A percentile compares a stretch with the other conserved stretches of the same genome.
Evolutionary conservation across 2,329 filamentous ascomycete genomes (phyloP).

Genomic region (Ophiobolus disseminans): DNA sequence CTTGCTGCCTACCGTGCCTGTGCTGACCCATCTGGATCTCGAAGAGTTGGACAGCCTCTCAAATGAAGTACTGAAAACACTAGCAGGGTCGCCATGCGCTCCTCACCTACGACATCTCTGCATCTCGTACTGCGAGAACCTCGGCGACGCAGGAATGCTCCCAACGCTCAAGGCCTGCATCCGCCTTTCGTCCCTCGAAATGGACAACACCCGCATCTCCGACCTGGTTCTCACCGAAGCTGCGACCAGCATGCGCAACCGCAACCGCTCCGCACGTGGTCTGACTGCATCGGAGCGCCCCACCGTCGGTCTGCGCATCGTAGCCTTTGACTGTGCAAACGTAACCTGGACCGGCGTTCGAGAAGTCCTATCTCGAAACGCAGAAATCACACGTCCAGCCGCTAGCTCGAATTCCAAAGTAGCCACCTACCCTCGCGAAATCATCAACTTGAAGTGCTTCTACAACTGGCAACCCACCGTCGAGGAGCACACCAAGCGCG

Average conservation of each 20-base stretch:
- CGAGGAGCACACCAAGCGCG: slow-evolving; percentile 88
- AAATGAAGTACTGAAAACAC: slow-evolving; percentile 74
- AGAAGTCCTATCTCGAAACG: slow-evolving; percentile 85
- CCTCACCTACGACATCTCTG: slow-evolving; percentile 77
- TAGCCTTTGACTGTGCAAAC: slow-evolving; percentile 89
- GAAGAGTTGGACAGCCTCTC: slow-evolving; percentile 83
- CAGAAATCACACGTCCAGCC: slow-evolving; percentile 67
- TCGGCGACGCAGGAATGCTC: slow-evolving; percentile 84
- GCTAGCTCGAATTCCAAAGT: slow-evolving; percentile 35
- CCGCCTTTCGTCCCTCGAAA: slow-evolving; percentile 73
- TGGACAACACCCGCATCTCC: slow-evolving; percentile 93
- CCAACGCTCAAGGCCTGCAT: slow-evolving; percentile 79
- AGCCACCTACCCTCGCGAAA: slow-evolving; percentile 73
- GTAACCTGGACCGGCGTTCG: slow-evolving; percentile 92
- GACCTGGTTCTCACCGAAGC: slow-evolving; percentile 87
- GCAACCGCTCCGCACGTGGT: slow-evolving; percentile 58
- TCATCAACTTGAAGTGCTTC: slow-evolving; percentile 90
- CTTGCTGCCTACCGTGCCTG: slow-evolving; percentile 76
- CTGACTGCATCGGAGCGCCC: slow-evolving; percentile 40
- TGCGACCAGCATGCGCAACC: slow-evolving; percentile 75
- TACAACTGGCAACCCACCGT: slow-evolving; percentile 96
- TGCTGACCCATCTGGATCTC: slow-evolving; percentile 84
- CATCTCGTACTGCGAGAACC: slow-evolving; percentile 85
- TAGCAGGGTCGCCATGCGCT: slow-evolving; percentile 80
- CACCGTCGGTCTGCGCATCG: slow-evolving; percentile 71